These are phyloP conservation scores for Phlebopus sp. DNA, from an alignment of 1,284 basidiomycete genomes.

Conservation along the genomic window DNA sequence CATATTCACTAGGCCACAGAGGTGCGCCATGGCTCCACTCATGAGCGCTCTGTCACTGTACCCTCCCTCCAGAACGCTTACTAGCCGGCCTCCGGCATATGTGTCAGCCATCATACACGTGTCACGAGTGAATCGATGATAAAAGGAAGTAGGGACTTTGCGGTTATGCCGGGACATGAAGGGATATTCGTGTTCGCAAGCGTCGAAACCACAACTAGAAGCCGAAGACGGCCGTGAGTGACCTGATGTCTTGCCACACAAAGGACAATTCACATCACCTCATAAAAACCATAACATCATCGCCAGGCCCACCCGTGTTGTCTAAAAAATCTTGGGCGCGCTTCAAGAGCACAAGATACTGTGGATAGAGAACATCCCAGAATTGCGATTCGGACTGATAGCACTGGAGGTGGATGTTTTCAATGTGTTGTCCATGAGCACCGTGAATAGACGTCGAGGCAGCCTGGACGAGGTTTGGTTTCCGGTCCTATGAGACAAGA, in stretches of 20 bases:
- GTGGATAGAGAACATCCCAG: conserved; percentile 69
- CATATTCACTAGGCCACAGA: conserved; percentile 60
- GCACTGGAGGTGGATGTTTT: conserved; percentile 86
- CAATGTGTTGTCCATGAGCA: conserved; percentile 86
- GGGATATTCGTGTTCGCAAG: conserved; percentile 86
- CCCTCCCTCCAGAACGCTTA: conserved; percentile 93
- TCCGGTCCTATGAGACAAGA: conserved; percentile 63
- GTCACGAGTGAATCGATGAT: conserved; percentile 80
- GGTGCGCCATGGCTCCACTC: conserved; percentile 79
- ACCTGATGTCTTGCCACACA: background rate
- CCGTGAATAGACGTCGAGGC: conserved; percentile 81
- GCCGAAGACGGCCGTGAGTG: background rate
- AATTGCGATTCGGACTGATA: conserved; percentile 79
- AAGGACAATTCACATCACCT: conserved; percentile 50
- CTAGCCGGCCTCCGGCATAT: conserved; percentile 67
- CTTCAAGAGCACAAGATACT: conserved; percentile 59
- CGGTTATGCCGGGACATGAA: conserved; percentile 92
- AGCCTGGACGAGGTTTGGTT: conserved; percentile 74
- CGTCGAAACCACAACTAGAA: conserved; percentile 84
- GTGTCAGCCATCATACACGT: conserved; percentile 64
- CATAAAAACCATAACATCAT: conserved; percentile 82
- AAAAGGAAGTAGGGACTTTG: conserved; percentile 89
- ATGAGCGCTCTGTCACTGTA: conserved; percentile 88
- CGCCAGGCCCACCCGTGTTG: conserved; percentile 58
- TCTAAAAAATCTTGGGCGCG: conserved; percentile 75